A percentile compares a stretch with the other conserved stretches of the same genome.
These are phyloP conservation scores for Hemisphaericaspora nanyangensis DNA, from an alignment of 805 yeast species.

Conservation along the genomic window DNA sequence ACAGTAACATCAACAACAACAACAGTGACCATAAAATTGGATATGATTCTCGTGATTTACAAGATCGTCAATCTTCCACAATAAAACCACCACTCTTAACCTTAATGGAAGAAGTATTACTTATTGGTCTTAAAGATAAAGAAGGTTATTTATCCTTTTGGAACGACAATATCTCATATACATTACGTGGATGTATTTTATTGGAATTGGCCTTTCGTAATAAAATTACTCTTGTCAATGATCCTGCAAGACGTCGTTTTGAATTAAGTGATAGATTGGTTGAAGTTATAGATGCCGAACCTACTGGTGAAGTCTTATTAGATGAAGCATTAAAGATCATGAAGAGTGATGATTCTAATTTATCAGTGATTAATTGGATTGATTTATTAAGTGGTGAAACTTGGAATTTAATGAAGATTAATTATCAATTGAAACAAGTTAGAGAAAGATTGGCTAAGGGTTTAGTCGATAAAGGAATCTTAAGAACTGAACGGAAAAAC, in stretches of 20 bases:
- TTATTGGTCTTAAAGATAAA: conserved; percentile 90
- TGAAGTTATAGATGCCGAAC: conserved; percentile 78
- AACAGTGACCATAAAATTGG: conserved; percentile 62
- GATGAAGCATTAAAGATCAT: conserved; percentile 92
- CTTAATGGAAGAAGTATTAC: conserved; percentile 91
- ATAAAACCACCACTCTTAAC: conserved; percentile 69
- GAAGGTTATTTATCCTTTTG: conserved; percentile 96
- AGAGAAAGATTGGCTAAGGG: conserved; percentile 96
- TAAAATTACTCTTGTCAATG: conserved; percentile 83
- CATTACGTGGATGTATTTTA: conserved; percentile 88
- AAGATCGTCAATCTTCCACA: conserved; percentile 27
- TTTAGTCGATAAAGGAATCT: conserved; percentile 91
- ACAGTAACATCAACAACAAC: conserved; percentile 16
- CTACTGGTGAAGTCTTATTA: conserved; percentile 91
- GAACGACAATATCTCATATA: conserved; percentile 97
- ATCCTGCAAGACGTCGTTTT: conserved; percentile 85
- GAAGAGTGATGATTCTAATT: conserved; percentile 74
- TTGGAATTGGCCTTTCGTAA: conserved; percentile 91
- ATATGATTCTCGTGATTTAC: conserved; percentile 71
- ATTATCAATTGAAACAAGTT: conserved; percentile 94
- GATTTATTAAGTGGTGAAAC: conserved; percentile 93
- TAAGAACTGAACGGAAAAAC: conserved; percentile 93
- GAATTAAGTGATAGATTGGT: conserved; percentile 84
- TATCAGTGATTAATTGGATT: conserved; percentile 86
- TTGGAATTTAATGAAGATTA: conserved; percentile 93